Conservation (phyloP, 495 filamentous ascomycete genomes). For the Amorphotheca resinae region DNA sequence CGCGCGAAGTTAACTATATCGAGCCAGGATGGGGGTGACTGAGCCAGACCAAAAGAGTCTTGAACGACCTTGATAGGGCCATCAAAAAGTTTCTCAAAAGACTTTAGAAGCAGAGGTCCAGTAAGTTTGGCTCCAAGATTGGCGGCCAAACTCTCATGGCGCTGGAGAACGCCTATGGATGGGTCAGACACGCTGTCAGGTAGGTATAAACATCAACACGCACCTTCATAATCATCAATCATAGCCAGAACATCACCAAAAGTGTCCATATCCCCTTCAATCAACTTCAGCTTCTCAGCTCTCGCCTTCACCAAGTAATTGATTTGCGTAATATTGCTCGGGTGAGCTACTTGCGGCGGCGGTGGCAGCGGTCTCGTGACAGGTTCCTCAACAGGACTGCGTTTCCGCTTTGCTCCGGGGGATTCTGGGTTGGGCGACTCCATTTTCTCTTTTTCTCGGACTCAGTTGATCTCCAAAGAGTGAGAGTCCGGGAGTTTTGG, state of each 20-base stretch:
- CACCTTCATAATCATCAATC: conserved; percentile 62
- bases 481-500: no score
- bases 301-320: conserved; percentile 55
- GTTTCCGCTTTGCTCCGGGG: conserved; percentile 9
- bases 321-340: conserved; percentile 50
- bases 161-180: conserved; percentile 52
- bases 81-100: conserved; percentile 77
- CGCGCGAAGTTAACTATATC: conserved; percentile 78
- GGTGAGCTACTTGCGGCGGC: conserved; percentile 37
- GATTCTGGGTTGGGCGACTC: conserved; percentile 10
- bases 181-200: background rate
- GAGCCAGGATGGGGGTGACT: conserved; percentile 57
- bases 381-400: conserved; percentile 4
- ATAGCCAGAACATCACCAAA: conserved; percentile 43
- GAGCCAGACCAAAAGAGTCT: conserved; percentile 38
- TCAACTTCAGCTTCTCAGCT: conserved; percentile 28
- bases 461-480: background rate
- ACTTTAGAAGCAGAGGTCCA: conserved; percentile 69
- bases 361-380: background rate
- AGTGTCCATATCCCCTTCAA: conserved; percentile 31
- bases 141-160: conserved; percentile 74
- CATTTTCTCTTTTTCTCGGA: conserved; percentile 3
- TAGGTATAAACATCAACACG: background rate
- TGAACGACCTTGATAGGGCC: conserved; percentile 56
- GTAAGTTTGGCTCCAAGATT: conserved; percentile 76